A percentile compares a stretch with the other conserved stretches of the same genome.
Conservation (phyloP, 2,329 filamentous ascomycete species). For the Beauveria sp. region DNA sequence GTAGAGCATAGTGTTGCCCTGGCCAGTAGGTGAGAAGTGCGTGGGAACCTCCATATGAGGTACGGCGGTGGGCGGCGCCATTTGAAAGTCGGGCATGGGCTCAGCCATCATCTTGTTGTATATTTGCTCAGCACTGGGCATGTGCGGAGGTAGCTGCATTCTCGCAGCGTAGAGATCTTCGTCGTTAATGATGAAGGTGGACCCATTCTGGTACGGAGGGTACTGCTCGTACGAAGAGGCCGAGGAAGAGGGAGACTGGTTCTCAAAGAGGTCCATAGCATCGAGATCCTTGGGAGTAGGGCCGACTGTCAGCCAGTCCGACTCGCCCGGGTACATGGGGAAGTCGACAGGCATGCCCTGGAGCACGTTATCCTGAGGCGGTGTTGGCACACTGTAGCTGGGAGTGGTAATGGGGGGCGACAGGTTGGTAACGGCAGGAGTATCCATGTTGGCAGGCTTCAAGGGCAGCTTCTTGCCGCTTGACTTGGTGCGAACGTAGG, state of each 20-base stretch:
- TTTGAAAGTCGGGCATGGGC: conserved; percentile 32
- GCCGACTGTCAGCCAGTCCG: conserved; percentile 36
- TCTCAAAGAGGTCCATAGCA: conserved; percentile 32
- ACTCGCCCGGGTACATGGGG: conserved; percentile 39
- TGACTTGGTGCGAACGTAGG: conserved; percentile 87
- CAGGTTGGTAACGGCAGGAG: conserved; percentile 54
- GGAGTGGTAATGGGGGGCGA: conserved; percentile 54
- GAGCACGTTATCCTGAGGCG: conserved; percentile 40
- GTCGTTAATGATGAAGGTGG: conserved; percentile 52
- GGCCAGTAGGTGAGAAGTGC: conserved; percentile 62
- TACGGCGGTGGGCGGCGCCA: conserved; percentile 6
- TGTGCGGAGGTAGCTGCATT: conserved; percentile 47
- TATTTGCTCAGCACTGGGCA: conserved; percentile 28
- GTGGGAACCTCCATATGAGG: conserved; percentile 23
- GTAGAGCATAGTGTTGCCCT: conserved; percentile 61
- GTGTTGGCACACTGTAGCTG: conserved; percentile 46
- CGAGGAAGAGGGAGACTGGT: conserved; percentile 27
- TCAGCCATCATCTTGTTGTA: conserved; percentile 38
- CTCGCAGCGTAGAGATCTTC: conserved; percentile 56
- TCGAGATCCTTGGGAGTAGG: conserved; percentile 28
- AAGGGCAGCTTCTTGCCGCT: conserved; percentile 60
- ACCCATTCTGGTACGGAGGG: conserved; percentile 52
- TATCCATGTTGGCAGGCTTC: conserved; percentile 41
- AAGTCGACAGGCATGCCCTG: conserved; percentile 33
- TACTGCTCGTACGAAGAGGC: conserved; percentile 41